Evolutionary conservation across 805 yeast species (phyloP), one percentile per base, ranked within the genome.

Genomic region (Kluyveromyces nonfermentans): DNA sequence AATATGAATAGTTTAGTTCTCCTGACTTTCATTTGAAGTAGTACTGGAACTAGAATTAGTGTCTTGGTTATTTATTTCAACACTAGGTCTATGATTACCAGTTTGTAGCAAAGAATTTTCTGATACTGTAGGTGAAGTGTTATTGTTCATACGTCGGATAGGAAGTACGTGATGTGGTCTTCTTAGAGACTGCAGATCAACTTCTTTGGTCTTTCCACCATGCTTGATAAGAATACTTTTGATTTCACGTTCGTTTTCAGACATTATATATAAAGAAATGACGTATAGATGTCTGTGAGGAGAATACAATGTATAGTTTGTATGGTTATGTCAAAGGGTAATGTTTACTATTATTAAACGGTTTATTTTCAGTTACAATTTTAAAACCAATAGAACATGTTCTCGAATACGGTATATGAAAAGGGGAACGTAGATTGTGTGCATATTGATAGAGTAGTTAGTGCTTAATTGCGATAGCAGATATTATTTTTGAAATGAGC

Each of bases 11-110:
- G 5, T 37, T 12, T 7, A 42, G 41, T 16, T 17, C 20, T 30
- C 16, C 16, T 14, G 34, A 12, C 7, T 17, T 16, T 9, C 10
- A 33, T 15, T 5, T 3, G 19, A n/a, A 12, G 7, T 16, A 33
- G 35, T 8, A 5, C n/a, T 17, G 7, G 19, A n/a, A 16, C 16
- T 9, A 17, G 35, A 17, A 33, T 33, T 7, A 16, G 17, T 7
- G 9, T 9, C 7, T 17, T 16, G 42, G 20, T 20, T 14, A 12
- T n/a, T n/a, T n/a, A n/a, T n/a, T n/a, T 39, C 33, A 25, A 42
- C 41, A 10, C 51, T 28, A 16, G 61, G 59, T 25, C 62, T 48
- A 35, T 57, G 62, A n/a, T 50, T 55, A 16, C 50, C 57, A 19
- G 46, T 53, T 32, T 48, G 45, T 4, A 56, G 41, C 14, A 59